A percentile compares a stretch with the other conserved stretches of the same genome.
phyloP scores from a whole-genome alignment of 768 basidiomycete genomes.

The Hirschioporus abietinus region DNA sequence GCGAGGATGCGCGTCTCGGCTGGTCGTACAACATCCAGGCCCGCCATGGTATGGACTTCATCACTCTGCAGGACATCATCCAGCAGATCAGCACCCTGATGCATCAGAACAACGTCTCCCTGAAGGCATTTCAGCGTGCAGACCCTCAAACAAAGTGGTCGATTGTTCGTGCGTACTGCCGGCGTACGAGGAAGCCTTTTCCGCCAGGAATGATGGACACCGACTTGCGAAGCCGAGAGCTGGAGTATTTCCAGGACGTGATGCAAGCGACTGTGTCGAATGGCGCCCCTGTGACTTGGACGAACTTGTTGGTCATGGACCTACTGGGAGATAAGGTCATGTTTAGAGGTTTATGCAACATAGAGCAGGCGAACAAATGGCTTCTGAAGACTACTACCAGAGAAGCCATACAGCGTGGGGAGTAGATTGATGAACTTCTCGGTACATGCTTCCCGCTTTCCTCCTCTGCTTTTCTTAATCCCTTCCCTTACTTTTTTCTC shows the following conservation, averaged over 20 bases:
- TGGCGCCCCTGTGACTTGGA: neutral
- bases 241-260: neutral
- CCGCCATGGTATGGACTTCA: neutral
- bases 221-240: neutral
- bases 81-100: neutral
- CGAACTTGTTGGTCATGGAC: neutral
- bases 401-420: neutral
- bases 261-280: neutral
- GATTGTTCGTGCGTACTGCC: neutral
- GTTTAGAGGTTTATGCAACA: neutral
- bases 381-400: neutral
- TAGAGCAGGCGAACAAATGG: neutral
- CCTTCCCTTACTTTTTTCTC: neutral
- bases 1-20: neutral
- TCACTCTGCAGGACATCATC: neutral
- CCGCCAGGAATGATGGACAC: neutral
- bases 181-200: neutral
- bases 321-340: neutral
- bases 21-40: neutral
- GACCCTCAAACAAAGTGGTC: neutral
- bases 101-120: neutral
- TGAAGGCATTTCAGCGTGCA: neutral
- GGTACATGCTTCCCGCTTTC: neutral
- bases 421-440: neutral
- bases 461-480: neutral